Base-by-base conservation (phyloP, 2,329 filamentous ascomycete species). In the Cladosporium sp. region DNA sequence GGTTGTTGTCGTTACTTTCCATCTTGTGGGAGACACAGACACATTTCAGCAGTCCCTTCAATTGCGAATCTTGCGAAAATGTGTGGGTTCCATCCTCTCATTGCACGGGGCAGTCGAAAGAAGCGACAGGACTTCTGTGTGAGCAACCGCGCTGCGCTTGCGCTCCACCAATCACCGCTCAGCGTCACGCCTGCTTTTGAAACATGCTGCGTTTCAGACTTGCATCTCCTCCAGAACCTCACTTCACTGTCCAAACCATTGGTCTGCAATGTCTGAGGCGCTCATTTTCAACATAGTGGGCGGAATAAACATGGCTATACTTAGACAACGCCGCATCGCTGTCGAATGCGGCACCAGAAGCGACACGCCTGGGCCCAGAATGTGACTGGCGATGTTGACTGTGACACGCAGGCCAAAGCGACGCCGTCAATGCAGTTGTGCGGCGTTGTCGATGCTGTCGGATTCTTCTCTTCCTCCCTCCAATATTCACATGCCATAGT, bases 81-180 rank as follows among this genome's bases (percentile, higher is more conserved):
- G 9, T 37, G 10, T 37, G 11, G 34, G 11, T 6, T 13, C 6
- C 4, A 37, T 37, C 22, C 22, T 28, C 22, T 28, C 22, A 4
- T 28, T 28, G 22, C 22, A 28, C 22, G 22, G 7, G 7, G 10
- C 3, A 37, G 34, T 37, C 4, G 6, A 37, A 37, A 37, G n/a
- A 37, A 37, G 22, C 22, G 22, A 28, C 22, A 7, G 7, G 22
- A 28, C 22, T 28, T 28, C 7, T 1, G 22, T 28, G 22, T 3
- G 22, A 2, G 45, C 37, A 22, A 13, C 35, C 46, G 37, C 22
- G 40, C 18, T 42, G 48, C 48, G 48, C 38, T 38, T 43, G 22
- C 16, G 31, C 40, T 50, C 32, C 9, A 18, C 48, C 48, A 50
- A 50, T 50, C 48, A 50, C 34, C 31, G 48, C 16, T 31, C 9